Percentiles rank a stretch among this genome's conserved stretches.
Evolutionary conservation across 2,329 filamentous ascomycete genomes (phyloP).

Genomic region (Septoria linicola): DNA sequence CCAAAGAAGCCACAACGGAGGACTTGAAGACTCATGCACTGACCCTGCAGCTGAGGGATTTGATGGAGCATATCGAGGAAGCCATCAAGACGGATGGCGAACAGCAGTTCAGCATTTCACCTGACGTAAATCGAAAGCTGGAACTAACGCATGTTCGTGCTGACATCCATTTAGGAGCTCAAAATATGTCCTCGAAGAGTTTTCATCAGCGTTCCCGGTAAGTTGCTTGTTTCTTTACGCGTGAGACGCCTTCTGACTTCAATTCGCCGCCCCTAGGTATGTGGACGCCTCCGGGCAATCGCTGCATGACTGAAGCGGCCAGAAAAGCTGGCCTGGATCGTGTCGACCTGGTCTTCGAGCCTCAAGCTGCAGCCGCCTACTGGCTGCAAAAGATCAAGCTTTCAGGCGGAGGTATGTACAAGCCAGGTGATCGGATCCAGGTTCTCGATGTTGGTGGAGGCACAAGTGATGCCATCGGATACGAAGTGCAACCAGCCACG

Average conservation of each 20-base stretch:
- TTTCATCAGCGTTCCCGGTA: constrained; percentile 12
- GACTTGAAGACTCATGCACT: background rate
- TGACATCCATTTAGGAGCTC: background rate
- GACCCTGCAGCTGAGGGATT: background rate
- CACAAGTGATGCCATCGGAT: constrained; percentile 18
- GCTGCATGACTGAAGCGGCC: constrained; percentile 15
- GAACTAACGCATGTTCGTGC: too few species aligned
- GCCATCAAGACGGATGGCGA: background rate
- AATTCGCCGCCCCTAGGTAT: too few species aligned
- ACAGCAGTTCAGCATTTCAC: background rate
- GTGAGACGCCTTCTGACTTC: too few species aligned
- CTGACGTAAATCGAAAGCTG: too few species aligned
- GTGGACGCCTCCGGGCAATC: constrained; percentile 15
- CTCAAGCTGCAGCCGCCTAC: constrained; percentile 19
- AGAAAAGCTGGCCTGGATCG: constrained; percentile 10
- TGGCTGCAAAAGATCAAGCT: constrained; percentile 1
- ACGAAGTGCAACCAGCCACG: background rate
- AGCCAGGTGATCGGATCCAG: constrained; percentile 7
- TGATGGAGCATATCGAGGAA: background rate
- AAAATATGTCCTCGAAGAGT: background rate
- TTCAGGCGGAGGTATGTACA: background rate
- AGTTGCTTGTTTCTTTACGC: too few species aligned
- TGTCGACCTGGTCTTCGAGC: constrained; percentile 20
- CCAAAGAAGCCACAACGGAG: background rate
- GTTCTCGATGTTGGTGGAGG: constrained; percentile 19